Evolutionary conservation across 1,284 basidiomycete genomes (phyloP).

Genomic region (Puccinia horiana): DNA sequence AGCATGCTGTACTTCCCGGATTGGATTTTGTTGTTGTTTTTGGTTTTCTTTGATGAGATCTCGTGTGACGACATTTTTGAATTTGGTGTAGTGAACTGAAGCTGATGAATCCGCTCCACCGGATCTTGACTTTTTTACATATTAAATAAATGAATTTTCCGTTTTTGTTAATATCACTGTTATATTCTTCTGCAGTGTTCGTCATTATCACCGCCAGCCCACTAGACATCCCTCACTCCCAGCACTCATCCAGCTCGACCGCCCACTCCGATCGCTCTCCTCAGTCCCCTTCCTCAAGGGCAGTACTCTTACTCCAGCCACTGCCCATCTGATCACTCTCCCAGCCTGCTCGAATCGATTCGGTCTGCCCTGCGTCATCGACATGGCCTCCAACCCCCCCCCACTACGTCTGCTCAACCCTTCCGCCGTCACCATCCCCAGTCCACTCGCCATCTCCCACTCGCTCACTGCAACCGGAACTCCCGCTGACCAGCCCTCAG

Average conservation of each 20-base stretch:
- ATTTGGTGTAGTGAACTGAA: no score
- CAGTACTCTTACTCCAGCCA: background rate
- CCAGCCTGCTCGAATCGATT: constrained; percentile 40
- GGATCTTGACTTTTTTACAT: background rate
- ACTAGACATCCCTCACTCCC: constrained; percentile 23
- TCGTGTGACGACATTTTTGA: no score
- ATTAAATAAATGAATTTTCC: background rate
- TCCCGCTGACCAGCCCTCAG: constrained; percentile 30
- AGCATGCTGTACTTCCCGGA: no score
- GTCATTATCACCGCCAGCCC: background rate
- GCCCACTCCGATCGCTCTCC: background rate
- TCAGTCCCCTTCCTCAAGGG: background rate
- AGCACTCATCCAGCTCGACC: background rate
- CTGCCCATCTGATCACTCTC: constrained; percentile 31
- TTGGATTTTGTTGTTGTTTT: background rate
- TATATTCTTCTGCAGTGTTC: background rate
- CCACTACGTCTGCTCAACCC: constrained; percentile 12
- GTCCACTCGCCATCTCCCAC: background rate
- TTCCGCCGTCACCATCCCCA: background rate
- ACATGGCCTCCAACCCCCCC: constrained; percentile 44
- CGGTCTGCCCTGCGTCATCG: constrained; percentile 49
- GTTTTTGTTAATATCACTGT: background rate
- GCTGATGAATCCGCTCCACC: no score
- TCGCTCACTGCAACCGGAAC: background rate
- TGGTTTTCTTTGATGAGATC: background rate